Evolutionary conservation across 192 early-diverging fungal genomes (phyloP).

Genomic region (Umbelopsis sp.): DNA sequence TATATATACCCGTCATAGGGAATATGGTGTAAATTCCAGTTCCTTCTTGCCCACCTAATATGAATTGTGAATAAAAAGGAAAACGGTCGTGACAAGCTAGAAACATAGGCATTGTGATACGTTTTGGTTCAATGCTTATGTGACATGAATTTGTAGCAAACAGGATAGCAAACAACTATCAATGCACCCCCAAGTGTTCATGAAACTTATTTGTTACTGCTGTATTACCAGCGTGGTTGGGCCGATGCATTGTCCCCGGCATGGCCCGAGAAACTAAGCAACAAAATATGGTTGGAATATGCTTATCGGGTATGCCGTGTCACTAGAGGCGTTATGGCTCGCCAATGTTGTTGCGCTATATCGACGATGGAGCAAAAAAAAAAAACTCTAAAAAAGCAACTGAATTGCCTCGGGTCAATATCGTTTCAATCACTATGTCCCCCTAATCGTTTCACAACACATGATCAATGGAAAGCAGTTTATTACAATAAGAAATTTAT

Average conservation of each 20-base stretch:
- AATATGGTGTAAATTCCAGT: no score
- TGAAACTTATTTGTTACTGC: not conserved
- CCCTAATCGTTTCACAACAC: slow-evolving; percentile 2
- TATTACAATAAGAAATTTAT: not conserved
- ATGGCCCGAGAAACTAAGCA: slow-evolving; percentile 11
- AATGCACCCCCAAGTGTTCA: slow-evolving; percentile 3
- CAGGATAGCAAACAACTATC: not conserved
- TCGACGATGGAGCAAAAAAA: no score
- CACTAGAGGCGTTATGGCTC: not conserved
- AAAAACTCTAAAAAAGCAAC: no score
- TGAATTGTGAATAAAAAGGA: no score
- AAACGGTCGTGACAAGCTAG: no score
- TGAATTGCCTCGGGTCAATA: no score
- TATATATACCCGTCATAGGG: not conserved
- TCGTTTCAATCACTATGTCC: not conserved
- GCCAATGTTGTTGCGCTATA: not conserved
- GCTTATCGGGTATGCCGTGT: not conserved
- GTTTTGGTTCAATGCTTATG: not conserved
- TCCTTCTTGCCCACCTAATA: no score
- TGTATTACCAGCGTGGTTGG: slow-evolving; percentile 18
- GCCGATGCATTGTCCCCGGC: slow-evolving; percentile 20
- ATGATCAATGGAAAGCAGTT: not conserved
- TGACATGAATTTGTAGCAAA: slow-evolving; percentile 17
- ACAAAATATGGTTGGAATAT: not conserved
- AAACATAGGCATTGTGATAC: not conserved